A percentile compares a stretch with the other conserved stretches of the same genome.
Conservation (phyloP, 441 rosid species). For the Populus hybrid region DNA sequence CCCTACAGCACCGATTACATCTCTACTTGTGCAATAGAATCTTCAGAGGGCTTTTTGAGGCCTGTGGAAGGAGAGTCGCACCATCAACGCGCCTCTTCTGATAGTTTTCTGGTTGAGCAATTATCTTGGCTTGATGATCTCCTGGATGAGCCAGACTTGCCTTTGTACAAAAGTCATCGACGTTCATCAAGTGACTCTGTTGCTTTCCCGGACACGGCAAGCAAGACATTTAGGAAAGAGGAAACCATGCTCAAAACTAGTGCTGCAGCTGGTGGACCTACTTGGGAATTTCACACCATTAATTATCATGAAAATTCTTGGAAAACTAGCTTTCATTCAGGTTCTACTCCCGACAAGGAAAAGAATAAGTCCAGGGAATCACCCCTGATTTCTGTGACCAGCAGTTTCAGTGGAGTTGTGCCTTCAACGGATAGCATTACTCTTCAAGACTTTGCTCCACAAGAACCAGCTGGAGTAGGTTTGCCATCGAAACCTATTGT, state of each 20-base stretch:
- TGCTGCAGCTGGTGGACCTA: no score
- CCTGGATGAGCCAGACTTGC: slow-evolving; percentile 78
- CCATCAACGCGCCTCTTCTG: slow-evolving; percentile 80
- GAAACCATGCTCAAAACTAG: no score
- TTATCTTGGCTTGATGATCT: slow-evolving; percentile 94
- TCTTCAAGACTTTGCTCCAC: slow-evolving; percentile 26
- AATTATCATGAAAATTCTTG: no score
- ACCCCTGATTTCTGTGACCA: no score
- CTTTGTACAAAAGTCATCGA: slow-evolving; percentile 63
- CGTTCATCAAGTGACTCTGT: slow-evolving; percentile 87
- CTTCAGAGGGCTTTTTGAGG: slow-evolving; percentile 16
- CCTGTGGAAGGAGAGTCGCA: slow-evolving; percentile 32
- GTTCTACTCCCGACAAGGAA: no score
- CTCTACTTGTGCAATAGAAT: slow-evolving; percentile 6
- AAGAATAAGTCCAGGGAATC: no score
- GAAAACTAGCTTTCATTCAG: no score
- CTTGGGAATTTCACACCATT: no score
- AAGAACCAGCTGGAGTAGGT: slow-evolving; percentile 43
- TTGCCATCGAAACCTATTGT: no score
- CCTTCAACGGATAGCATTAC: slow-evolving; percentile 34
- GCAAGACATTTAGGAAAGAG: neutral
- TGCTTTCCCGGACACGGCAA: slow-evolving; percentile 50
- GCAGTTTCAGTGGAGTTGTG: neutral
- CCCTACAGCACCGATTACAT: slow-evolving; percentile 15
- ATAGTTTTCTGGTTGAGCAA: slow-evolving; percentile 65